Evolutionary conservation across 2,329 filamentous ascomycete genomes (phyloP).

Genomic region (Fusarium brevicatenulatum): DNA sequence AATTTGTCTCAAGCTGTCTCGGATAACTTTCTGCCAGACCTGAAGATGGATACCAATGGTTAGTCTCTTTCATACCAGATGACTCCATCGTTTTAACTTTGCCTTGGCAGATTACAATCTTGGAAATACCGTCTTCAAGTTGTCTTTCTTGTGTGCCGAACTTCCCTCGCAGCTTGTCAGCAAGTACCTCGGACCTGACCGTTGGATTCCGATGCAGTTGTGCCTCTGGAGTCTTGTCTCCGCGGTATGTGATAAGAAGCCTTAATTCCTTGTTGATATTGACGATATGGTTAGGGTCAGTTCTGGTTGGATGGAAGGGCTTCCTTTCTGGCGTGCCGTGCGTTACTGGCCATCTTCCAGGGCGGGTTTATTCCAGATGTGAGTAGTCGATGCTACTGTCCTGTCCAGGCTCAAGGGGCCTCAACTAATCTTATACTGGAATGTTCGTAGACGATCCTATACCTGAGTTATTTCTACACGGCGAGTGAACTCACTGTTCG

Average conservation of each 20-base stretch:
- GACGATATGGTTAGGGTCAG: neutral
- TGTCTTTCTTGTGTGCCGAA: neutral
- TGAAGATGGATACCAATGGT: neutral
- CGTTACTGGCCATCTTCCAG: neutral
- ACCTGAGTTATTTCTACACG: neutral
- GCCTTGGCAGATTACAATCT: neutral
- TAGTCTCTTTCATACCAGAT: neutral
- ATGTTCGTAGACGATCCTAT: neutral
- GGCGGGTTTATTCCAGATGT: neutral
- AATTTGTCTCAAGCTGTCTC: slow-evolving; percentile 56
- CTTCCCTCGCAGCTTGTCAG: neutral
- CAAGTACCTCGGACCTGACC: neutral
- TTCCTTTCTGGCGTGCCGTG: neutral
- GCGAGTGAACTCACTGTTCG: neutral
- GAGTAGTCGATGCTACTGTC: rapidly evolving
- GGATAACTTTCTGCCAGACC: slow-evolving; percentile 55
- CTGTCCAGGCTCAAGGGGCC: too few species aligned
- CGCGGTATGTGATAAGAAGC: neutral
- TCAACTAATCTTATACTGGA: neutral
- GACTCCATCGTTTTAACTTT: rapidly evolving
- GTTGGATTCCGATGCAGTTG: neutral
- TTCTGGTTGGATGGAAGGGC: neutral
- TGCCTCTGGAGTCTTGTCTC: neutral
- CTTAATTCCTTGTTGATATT: neutral
- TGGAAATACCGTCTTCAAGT: neutral